Evolutionary conservation across 495 filamentous ascomycete genomes (phyloP).

Genomic region (Xylaria sp.): DNA sequence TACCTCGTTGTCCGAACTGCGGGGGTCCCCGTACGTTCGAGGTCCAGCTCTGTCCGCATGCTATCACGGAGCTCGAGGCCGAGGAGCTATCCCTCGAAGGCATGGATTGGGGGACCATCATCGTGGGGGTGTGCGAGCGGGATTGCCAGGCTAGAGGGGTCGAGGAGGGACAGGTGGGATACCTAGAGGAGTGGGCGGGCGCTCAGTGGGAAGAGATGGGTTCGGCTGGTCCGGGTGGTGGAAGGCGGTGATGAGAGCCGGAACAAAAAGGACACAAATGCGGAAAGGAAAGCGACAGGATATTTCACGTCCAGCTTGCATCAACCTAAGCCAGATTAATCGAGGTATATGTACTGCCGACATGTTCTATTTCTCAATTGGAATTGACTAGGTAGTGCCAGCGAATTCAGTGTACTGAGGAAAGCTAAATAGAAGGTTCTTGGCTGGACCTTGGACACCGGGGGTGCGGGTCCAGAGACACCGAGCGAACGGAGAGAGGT

Average conservation of each 20-base stretch:
- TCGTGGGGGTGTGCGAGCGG: slow-evolving; percentile 80
- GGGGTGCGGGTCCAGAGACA: neutral
- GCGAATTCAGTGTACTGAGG: no score
- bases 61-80: slow-evolving; percentile 86
- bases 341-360: neutral
- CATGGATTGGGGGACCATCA: slow-evolving; percentile 99
- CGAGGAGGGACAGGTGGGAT: slow-evolving; percentile 61
- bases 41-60: slow-evolving; percentile 87
- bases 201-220: slow-evolving; percentile 93
- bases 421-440: no score
- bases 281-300: no score
- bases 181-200: slow-evolving; percentile 93
- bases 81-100: slow-evolving; percentile 81
- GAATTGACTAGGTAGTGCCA: no score
- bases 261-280: neutral
- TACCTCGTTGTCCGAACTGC: slow-evolving; percentile 82
- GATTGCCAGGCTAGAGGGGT: slow-evolving; percentile 69
- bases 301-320: no score
- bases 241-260: slow-evolving; percentile 19
- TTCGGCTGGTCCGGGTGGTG: slow-evolving; percentile 26
- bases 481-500: neutral
- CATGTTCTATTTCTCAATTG: no score
- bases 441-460: neutral
- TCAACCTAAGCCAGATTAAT: no score
- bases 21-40: slow-evolving; percentile 76